Percentiles rank a stretch among this genome's conserved stretches.
Conservation (phyloP, 2,329 filamentous ascomycete species). For the Penicillium expansum region DNA sequence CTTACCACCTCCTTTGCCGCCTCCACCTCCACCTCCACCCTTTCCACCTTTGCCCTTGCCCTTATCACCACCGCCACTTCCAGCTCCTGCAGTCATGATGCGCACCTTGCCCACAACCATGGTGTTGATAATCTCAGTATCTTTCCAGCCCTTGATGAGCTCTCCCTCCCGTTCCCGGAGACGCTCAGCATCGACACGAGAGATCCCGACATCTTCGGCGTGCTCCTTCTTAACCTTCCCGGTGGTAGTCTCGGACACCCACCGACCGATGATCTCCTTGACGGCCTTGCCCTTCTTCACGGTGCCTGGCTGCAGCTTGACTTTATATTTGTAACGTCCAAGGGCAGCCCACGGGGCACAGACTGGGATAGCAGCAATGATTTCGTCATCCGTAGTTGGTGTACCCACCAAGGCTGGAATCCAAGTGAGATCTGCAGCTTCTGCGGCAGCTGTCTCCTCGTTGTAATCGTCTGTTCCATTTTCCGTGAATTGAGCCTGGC, state of each 20-base stretch:
- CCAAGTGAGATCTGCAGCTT: slow-evolving; percentile 59
- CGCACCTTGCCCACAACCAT: slow-evolving; percentile 78
- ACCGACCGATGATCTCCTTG: slow-evolving; percentile 80
- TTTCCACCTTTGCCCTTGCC: slow-evolving; percentile 25
- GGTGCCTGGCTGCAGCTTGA: slow-evolving; percentile 85
- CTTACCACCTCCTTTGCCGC: slow-evolving; percentile 32
- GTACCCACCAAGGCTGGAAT: slow-evolving; percentile 65
- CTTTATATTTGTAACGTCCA: slow-evolving; percentile 81
- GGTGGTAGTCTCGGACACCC: slow-evolving; percentile 62
- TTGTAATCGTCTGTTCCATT: slow-evolving; percentile 61
- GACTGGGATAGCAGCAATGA: slow-evolving; percentile 57
- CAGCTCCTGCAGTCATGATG: slow-evolving; percentile 68
- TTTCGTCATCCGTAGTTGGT: slow-evolving; percentile 77
- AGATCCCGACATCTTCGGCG: slow-evolving; percentile 55
- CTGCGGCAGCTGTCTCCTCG: slow-evolving; percentile 48
- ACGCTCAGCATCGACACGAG: slow-evolving; percentile 62
- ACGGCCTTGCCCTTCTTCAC: slow-evolving; percentile 94
- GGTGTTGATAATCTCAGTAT: slow-evolving; percentile 75
- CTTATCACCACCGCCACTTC: slow-evolving; percentile 38
- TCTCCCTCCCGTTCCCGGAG: slow-evolving; percentile 88
- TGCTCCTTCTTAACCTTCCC: slow-evolving; percentile 49
- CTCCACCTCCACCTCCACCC: slow-evolving; percentile 22
- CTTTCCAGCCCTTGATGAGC: slow-evolving; percentile 74
- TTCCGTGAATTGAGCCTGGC: slow-evolving; percentile 72
- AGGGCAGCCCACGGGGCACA: slow-evolving; percentile 64